phyloP scores from a whole-genome alignment of 2,329 filamentous ascomycete genomes.

The Ceratocystis colombiana region DNA sequence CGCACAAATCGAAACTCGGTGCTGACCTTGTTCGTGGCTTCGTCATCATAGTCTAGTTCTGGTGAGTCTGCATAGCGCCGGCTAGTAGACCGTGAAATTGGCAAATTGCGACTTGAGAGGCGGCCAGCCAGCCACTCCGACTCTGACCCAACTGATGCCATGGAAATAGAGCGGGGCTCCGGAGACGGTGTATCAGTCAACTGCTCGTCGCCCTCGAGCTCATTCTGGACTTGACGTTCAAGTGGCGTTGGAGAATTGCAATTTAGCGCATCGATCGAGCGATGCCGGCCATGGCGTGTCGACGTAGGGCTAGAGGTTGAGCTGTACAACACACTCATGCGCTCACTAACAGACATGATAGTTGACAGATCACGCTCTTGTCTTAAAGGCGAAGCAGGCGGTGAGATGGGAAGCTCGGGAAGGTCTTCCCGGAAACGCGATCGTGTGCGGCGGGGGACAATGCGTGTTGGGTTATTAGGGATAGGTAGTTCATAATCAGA shows the following conservation, averaged over 20 bases:
- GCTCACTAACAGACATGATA: constrained; percentile 24
- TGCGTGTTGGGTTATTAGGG: constrained; percentile 34
- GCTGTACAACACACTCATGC: constrained; percentile 23
- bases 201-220: not conserved
- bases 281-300: constrained; percentile 16
- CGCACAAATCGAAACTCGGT: constrained; percentile 18
- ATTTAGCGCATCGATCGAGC: constrained; percentile 24
- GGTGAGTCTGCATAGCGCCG: constrained; percentile 37
- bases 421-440: constrained; percentile 90
- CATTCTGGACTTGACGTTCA: constrained; percentile 24
- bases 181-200: constrained; percentile 36
- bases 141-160: constrained; percentile 92
- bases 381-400: constrained; percentile 54
- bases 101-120: constrained; percentile 23
- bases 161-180: constrained; percentile 60
- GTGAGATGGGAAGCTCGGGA: constrained; percentile 76
- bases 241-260: constrained; percentile 24
- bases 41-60: constrained; percentile 47
- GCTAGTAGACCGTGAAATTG: constrained; percentile 28
- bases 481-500: constrained; percentile 29
- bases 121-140: constrained; percentile 89
- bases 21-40: constrained; percentile 6
- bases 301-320: constrained; percentile 19
- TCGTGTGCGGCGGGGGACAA: constrained; percentile 63
- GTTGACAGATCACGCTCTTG: constrained; percentile 24